A percentile compares a stretch with the other conserved stretches of the same genome.
Conservation (phyloP, 1,139 yeast genomes). For the Suhomyces bokatorum region DNA sequence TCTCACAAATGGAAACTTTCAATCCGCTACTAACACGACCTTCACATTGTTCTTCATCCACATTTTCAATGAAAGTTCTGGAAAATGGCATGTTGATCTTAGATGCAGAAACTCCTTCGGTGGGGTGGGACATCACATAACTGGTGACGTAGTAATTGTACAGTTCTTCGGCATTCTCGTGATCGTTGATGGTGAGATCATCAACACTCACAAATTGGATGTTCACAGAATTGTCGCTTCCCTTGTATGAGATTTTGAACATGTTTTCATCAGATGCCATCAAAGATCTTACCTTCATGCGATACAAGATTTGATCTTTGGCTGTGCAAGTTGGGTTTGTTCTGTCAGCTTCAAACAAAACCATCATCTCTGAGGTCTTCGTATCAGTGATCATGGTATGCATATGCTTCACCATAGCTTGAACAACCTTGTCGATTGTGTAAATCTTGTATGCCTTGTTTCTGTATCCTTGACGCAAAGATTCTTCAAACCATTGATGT, state of each 20-base stretch:
- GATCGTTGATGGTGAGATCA: constrained; percentile 81
- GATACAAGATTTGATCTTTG: constrained; percentile 84
- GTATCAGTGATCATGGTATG: constrained; percentile 76
- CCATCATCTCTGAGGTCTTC: constrained; percentile 79
- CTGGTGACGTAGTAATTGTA: constrained; percentile 95
- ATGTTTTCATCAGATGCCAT: constrained; percentile 86
- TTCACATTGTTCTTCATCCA: constrained; percentile 60
- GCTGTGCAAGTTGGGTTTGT: constrained; percentile 63
- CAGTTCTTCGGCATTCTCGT: constrained; percentile 70
- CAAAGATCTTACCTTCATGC: constrained; percentile 81
- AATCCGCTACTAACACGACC: constrained; percentile 73
- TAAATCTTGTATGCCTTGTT: constrained; percentile 90
- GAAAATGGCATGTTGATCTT: constrained; percentile 73
- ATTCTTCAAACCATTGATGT: constrained; percentile 94
- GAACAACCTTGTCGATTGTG: constrained; percentile 91
- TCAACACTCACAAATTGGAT: constrained; percentile 86
- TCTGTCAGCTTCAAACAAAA: constrained; percentile 81
- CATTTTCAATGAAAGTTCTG: constrained; percentile 57
- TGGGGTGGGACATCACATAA: constrained; percentile 91
- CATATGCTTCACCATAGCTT: constrained; percentile 85
- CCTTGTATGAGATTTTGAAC: constrained; percentile 81
- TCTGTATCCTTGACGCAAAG: constrained; percentile 91
- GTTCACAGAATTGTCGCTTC: constrained; percentile 51
- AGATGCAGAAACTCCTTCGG: constrained; percentile 93
- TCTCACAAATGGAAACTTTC: constrained; percentile 76